Evolutionary conservation across 192 early-diverging fungal species (phyloP).

Genomic region (Coemansia sp.): DNA sequence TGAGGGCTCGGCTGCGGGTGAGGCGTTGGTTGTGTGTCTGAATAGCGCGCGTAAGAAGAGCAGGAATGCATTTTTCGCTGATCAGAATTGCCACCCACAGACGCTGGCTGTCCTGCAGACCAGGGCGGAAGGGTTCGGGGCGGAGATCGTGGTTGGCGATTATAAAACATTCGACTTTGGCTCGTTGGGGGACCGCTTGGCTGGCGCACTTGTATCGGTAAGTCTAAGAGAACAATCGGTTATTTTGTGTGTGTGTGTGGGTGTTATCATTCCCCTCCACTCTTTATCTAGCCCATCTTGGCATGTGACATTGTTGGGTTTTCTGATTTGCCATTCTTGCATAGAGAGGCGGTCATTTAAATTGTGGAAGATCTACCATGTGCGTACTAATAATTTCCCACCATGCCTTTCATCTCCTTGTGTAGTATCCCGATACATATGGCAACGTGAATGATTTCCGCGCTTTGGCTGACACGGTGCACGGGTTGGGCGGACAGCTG

Average conservation of each 20-base stretch:
- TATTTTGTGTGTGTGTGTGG: not conserved
- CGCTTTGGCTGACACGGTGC: conserved; percentile 76
- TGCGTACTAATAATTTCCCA: conserved; percentile 12
- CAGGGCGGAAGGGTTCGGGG: conserved; percentile 94
- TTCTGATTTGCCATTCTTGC: not conserved
- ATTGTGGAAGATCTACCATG: not conserved
- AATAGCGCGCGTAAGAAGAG: conserved; percentile 71
- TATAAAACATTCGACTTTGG: conserved; percentile 80
- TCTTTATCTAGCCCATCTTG: conserved; percentile 1
- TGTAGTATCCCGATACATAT: conserved; percentile 92
- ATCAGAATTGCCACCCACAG: conserved; percentile 92
- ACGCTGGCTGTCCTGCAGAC: conserved; percentile 93
- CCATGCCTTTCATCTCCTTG: conserved; percentile 14
- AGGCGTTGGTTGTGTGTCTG: conserved; percentile 94
- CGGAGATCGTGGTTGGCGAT: conserved; percentile 87
- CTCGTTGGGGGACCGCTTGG: conserved; percentile 74
- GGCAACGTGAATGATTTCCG: conserved; percentile 87
- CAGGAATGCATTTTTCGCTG: conserved; percentile 91
- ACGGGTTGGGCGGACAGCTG: conserved; percentile 82
- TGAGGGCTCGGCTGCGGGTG: conserved; percentile 98
- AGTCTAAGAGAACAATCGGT: conserved; percentile 23
- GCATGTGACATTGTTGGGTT: not conserved
- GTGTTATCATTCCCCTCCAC: conserved; percentile 6
- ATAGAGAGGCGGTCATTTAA: conserved; percentile 1
- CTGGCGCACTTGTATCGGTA: conserved; percentile 88